Conservation (phyloP, 1,139 yeast genomes). For the Yamadazyma spencermartinsiae region DNA sequence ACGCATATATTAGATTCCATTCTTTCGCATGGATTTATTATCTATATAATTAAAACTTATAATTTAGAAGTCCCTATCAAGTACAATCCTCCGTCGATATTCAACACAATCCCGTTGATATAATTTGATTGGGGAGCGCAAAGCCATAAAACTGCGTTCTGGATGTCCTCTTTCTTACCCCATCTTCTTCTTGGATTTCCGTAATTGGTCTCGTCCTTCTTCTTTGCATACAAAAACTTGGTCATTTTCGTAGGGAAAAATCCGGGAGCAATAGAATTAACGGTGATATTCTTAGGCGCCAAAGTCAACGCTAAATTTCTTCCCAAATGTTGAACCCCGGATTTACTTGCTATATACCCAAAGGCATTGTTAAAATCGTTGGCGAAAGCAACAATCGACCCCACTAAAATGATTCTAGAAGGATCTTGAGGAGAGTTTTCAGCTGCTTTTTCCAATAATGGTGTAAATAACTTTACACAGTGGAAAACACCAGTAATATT, state of each 20-base stretch:
- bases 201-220: slow-evolving; percentile 50
- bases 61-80: slow-evolving; percentile 15
- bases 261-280: slow-evolving; percentile 72
- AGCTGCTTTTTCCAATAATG: slow-evolving; percentile 51
- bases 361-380: slow-evolving; percentile 55
- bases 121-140: slow-evolving; percentile 59
- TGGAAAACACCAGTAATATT: slow-evolving; percentile 70
- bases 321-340: slow-evolving; percentile 71
- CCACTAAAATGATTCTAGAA: slow-evolving; percentile 61
- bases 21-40: not conserved
- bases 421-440: slow-evolving; percentile 62
- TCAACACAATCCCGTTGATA: slow-evolving; percentile 65
- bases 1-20: too few relatives aligned
- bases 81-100: slow-evolving; percentile 70
- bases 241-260: slow-evolving; percentile 80
- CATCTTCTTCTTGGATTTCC: slow-evolving; percentile 64
- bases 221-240: slow-evolving; percentile 54
- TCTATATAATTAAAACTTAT: slow-evolving; percentile 2
- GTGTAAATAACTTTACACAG: slow-evolving; percentile 60
- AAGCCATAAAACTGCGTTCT: slow-evolving; percentile 57
- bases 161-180: slow-evolving; percentile 62
- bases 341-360: slow-evolving; percentile 74
- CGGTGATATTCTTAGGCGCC: slow-evolving; percentile 63
- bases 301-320: slow-evolving; percentile 60
- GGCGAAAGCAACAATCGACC: slow-evolving; percentile 54